A percentile compares a stretch with the other conserved stretches of the same genome.
These are phyloP conservation scores for Lactarius psammicola DNA, from an alignment of 768 basidiomycete species.

Conservation along the genomic window DNA sequence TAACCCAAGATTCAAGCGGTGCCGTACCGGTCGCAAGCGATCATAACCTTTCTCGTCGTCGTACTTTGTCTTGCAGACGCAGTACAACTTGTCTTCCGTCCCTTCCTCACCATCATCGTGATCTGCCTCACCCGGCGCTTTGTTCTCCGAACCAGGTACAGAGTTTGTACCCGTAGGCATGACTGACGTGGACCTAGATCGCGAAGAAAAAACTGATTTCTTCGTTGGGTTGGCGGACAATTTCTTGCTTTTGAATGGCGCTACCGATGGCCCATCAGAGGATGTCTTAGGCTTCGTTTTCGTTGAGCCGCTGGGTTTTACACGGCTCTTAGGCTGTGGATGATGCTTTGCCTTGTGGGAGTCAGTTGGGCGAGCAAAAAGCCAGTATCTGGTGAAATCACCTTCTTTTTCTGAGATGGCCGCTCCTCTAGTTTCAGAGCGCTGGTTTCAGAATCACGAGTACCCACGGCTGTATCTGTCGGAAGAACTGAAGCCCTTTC, in stretches of 20 bases:
- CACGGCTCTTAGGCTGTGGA: conserved; percentile 36
- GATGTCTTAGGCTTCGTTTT: conserved; percentile 33
- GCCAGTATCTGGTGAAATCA: conserved; percentile 15
- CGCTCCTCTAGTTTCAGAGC: conserved; percentile 26
- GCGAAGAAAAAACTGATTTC: conserved; percentile 39
- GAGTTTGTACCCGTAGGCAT: conserved; percentile 45
- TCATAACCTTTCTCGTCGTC: conserved; percentile 89
- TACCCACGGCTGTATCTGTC: not conserved
- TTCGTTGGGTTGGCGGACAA: conserved; percentile 29
- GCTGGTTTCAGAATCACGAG: conserved; percentile 19
- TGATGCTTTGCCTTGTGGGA: conserved; percentile 28
- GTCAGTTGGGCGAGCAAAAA: conserved; percentile 2
- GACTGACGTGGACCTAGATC: conserved; percentile 70
- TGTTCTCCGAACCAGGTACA: conserved; percentile 45
- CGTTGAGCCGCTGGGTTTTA: conserved; percentile 33
- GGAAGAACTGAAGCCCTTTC: conserved; percentile 63
- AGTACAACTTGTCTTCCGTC: conserved; percentile 74
- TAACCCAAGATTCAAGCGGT: conserved; percentile 12
- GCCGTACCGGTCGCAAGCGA: conserved; percentile 84
- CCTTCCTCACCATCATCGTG: conserved; percentile 42
- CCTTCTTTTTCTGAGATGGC: conserved; percentile 31
- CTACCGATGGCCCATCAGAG: conserved; percentile 30
- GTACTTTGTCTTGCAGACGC: conserved; percentile 83
- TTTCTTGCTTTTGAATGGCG: conserved; percentile 34
- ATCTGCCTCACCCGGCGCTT: conserved; percentile 36